Evolutionary conservation across 371 early-diverging fungal species (phyloP).

Genomic region (Choanephora cucurbitarum): DNA sequence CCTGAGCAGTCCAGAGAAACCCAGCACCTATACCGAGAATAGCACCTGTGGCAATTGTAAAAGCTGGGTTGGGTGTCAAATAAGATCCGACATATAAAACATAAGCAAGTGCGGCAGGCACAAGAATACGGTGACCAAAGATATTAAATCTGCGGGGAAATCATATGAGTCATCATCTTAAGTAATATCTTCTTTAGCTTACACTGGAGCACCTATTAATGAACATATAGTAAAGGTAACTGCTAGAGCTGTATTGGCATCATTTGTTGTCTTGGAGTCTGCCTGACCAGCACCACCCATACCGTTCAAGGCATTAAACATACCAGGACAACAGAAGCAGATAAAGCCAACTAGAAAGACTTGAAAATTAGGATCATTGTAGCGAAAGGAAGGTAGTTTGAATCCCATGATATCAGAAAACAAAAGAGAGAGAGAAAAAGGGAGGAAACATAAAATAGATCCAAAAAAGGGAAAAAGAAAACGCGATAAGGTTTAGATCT

Average conservation of each 20-base stretch:
- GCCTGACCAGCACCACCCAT: conserved; percentile 62
- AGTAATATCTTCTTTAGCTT: conserved; percentile 26
- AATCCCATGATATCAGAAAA: conserved; percentile 25
- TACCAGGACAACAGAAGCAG: conserved; percentile 82
- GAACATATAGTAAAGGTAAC: conserved; percentile 69
- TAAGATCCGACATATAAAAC: conserved; percentile 62
- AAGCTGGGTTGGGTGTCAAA: conserved; percentile 45
- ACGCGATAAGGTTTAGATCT: neutral
- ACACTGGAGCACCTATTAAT: conserved; percentile 60
- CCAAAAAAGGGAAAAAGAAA: conserved; percentile 3
- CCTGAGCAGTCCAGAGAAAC: conserved; percentile 63
- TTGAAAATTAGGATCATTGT: conserved; percentile 58
- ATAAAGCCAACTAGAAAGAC: conserved; percentile 71
- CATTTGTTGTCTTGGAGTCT: conserved; percentile 63
- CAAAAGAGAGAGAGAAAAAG: neutral
- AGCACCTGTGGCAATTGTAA: conserved; percentile 59
- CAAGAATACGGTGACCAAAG: conserved; percentile 56
- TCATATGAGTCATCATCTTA: too few relatives aligned
- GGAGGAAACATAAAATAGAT: conserved; percentile 9
- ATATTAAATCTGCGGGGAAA: conserved; percentile 61
- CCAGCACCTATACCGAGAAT: conserved; percentile 62
- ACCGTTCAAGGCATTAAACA: conserved; percentile 83
- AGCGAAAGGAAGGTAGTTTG: conserved; percentile 54
- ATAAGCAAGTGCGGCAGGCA: conserved; percentile 59
- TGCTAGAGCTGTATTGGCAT: conserved; percentile 71